Base-by-base conservation (phyloP, 2,329 filamentous ascomycete species). In the Chaetomium olivaceum region DNA sequence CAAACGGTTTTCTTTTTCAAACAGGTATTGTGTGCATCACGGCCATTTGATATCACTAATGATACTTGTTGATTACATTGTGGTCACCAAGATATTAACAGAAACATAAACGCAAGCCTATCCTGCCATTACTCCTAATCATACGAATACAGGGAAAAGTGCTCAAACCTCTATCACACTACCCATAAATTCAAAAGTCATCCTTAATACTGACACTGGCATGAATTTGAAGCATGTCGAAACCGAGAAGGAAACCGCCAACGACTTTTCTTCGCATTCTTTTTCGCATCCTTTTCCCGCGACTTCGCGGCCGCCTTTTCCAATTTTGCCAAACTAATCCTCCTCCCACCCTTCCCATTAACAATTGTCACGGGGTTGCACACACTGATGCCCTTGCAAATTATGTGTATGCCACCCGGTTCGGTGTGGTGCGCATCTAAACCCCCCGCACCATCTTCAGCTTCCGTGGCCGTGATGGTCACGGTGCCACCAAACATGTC, bases 321-420 rank as follows among this genome's bases (percentile, higher is more conserved):
- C 16, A 39, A 4, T 27, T 61, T 61, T 2, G 36, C 33, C 16
- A 52, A 1, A 29, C 56, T 46, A 1, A n/a, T 16, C 25, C 14
- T 54, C 16, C 19, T 23, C 3, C 36, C 48, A 9, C 36, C 51
- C 27, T 56, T 21, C 19, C 21, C 50, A 14, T 56, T 59, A 19
- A 62, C 25, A 14, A 69, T 29, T 7, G 60, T 61, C 36, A 69
- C 63, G 1, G 67, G 67, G 23, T 69, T 63, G 54, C 67, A 69
- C 1, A 69, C 67, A 27, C 62, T 61, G 14, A 65, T 59, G 7
- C 67, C 67, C 14, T 67, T 63, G 48, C 67, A 66, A 5, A 39
- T 58, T 33, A 65, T 63, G 19, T 59, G 62, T 33, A 54, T 48
- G 31, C 27, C 21, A 7, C 14, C 36, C 6, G 29, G 11, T 14